Evolutionary conservation across 306 rosid species (phyloP).

Genomic region (Fragaria nilgerrensis): DNA sequence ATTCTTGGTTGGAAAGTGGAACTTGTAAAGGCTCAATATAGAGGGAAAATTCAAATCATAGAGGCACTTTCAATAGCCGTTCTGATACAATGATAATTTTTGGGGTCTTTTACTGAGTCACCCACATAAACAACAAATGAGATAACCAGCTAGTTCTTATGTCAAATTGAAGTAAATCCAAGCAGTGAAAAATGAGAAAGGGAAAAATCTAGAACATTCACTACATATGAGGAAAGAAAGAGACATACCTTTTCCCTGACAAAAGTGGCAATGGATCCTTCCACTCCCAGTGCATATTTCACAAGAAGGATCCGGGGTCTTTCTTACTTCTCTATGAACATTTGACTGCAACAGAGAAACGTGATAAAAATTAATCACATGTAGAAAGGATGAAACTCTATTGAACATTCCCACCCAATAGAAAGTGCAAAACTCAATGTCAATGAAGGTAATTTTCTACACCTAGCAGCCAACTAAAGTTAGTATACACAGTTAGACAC

Average conservation of each 20-base stretch:
- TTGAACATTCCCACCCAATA: background rate
- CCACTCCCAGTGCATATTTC: slow-evolving; percentile 74
- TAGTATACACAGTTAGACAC: background rate
- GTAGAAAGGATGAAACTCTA: background rate
- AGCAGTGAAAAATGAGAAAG: background rate
- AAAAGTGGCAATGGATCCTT: slow-evolving; percentile 63
- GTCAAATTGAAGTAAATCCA: background rate
- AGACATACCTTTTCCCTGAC: slow-evolving; percentile 56
- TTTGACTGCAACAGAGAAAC: slow-evolving; percentile 47
- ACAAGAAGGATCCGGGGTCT: slow-evolving; percentile 79
- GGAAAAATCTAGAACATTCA: background rate
- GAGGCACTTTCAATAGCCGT: background rate
- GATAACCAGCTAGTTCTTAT: background rate
- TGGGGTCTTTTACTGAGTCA: background rate
- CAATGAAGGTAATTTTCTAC: background rate
- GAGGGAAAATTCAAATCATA: background rate
- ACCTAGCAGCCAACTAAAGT: background rate
- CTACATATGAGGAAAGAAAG: background rate
- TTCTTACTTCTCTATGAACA: slow-evolving; percentile 58
- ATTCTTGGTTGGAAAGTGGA: background rate
- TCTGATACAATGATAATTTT: background rate
- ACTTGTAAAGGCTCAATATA: background rate
- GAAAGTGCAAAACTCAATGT: background rate
- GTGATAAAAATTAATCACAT: background rate
- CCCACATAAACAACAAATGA: background rate